Base-by-base conservation (phyloP, 768 basidiomycete genomes). In the Russula brevipes region DNA sequence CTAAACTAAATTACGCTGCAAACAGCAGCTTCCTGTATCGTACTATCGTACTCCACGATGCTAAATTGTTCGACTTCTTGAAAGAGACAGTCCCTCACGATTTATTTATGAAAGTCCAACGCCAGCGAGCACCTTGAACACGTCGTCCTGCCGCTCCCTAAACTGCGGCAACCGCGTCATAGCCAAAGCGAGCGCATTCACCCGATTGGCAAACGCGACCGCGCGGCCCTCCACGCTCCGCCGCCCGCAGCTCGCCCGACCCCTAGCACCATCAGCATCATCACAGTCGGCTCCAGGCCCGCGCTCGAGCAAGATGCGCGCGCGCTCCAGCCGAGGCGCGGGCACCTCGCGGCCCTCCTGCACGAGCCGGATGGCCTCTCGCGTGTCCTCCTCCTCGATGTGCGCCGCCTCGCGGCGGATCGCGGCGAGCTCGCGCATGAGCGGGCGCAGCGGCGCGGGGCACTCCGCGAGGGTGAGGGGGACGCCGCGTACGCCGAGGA, bases 151-250 rank as follows among this genome's bases (percentile, higher is more conserved):
- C 53, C 89, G 72, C 67, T 89, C 87, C 66, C 78, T 82, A 70
- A 94, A 94, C 54, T 88, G 83, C 61, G 77, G 79, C 59, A 94
- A 73, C 70, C 77, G 79, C 53, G 86, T 89, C 81, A 94, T 83
- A 0, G 77, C 80, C 66, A 94, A 69, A 64, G 87, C 86, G 12
- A 94, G 78, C 24, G 79, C 81, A 72, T 91, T 93, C 55, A 94
- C 82, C 60, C 88, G 73, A 71, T 93, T 94, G 33, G 87, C 81
- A 71, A 94, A 87, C 49, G 82, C 77, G 60, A 90, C 83, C 8
- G 86, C 84, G 11, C 81, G 74, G 3, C 87, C 89, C 62, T 87
- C 81, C 0, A 83, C 75, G 63, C 85, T 89, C 70, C 79, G 72
- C 67, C 79, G 74, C 64, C 75, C 76, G 61, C 74, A 10, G 8